phyloP scores from a whole-genome alignment of 805 yeast species.

The Candida maesae region DNA sequence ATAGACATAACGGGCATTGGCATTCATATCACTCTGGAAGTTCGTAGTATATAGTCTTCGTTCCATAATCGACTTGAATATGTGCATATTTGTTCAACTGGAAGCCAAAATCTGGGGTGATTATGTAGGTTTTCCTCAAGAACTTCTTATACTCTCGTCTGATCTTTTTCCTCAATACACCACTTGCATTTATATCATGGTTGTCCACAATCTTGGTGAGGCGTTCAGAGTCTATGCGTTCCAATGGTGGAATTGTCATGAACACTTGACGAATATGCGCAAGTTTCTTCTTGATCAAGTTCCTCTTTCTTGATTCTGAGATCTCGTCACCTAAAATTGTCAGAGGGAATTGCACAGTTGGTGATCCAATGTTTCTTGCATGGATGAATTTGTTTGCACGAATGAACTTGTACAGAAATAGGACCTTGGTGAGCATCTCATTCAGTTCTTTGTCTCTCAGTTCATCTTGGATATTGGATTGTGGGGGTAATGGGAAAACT shows the following conservation, averaged over 20 bases:
- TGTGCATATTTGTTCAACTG: slow-evolving; percentile 20
- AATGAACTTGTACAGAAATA: slow-evolving; percentile 20
- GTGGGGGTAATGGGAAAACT: background rate
- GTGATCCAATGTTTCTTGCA: slow-evolving; percentile 16
- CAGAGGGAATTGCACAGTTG: slow-evolving; percentile 20
- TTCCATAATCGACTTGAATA: slow-evolving; percentile 7
- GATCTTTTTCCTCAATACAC: background rate
- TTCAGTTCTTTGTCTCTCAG: slow-evolving; percentile 12
- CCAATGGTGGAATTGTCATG: slow-evolving; percentile 21
- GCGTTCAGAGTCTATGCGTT: slow-evolving; percentile 13
- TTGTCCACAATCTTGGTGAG: slow-evolving; percentile 16
- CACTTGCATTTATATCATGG: background rate
- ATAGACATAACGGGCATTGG: no score
- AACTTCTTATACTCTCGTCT: slow-evolving; percentile 25
- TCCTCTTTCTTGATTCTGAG: slow-evolving; percentile 18
- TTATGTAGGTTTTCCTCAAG: slow-evolving; percentile 19
- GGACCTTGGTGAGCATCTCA: slow-evolving; percentile 20
- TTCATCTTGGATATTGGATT: background rate
- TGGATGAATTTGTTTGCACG: slow-evolving; percentile 10
- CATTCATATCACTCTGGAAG: no score
- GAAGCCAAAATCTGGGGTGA: slow-evolving; percentile 16
- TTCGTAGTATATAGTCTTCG: slow-evolving; percentile 8
- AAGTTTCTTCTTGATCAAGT: slow-evolving; percentile 21
- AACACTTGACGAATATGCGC: slow-evolving; percentile 18
- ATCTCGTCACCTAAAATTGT: slow-evolving; percentile 21